Conservation (phyloP, 495 filamentous ascomycete genomes). For the Stereocaulon alpinum region DNA sequence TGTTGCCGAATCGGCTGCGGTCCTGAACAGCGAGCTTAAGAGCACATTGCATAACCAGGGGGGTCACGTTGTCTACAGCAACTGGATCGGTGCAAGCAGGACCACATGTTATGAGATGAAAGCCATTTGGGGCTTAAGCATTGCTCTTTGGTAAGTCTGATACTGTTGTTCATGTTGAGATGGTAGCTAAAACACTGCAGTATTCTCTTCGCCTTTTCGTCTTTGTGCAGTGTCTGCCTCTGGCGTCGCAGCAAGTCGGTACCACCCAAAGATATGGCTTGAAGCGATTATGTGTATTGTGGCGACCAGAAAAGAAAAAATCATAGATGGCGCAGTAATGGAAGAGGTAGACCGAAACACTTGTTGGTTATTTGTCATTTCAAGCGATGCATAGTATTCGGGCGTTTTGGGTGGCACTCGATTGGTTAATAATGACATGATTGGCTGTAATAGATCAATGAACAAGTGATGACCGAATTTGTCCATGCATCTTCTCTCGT, state of each 20-base stretch:
- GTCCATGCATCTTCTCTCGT: not conserved
- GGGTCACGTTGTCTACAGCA: constrained; percentile 41
- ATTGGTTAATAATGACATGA: not conserved
- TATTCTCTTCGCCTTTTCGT: constrained; percentile 61
- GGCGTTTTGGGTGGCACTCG: not conserved
- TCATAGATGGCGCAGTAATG: not conserved
- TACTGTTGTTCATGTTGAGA: not conserved
- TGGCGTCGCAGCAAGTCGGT: constrained; percentile 45
- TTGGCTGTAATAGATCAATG: constrained; percentile 9
- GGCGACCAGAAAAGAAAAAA: not conserved
- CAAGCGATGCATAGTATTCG: constrained; percentile 6
- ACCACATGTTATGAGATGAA: constrained; percentile 77
- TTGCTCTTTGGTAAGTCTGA: constrained; percentile 61
- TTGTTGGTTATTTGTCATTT: not conserved
- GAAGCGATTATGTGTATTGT: not conserved
- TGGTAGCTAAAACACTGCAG: constrained; percentile 25
- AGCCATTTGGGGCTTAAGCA: constrained; percentile 78
- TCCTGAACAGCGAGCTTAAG: constrained; percentile 35
- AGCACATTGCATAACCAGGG: constrained; percentile 32
- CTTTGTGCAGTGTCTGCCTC: constrained; percentile 45
- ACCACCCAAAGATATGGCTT: constrained; percentile 29
- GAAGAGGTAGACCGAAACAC: not conserved
- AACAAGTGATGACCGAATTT: not conserved
- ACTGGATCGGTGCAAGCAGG: constrained; percentile 56
- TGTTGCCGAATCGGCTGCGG: constrained; percentile 32